Evolutionary conservation across 257 asterid species (phyloP).

Genomic region (Solanum verrucosum): DNA sequence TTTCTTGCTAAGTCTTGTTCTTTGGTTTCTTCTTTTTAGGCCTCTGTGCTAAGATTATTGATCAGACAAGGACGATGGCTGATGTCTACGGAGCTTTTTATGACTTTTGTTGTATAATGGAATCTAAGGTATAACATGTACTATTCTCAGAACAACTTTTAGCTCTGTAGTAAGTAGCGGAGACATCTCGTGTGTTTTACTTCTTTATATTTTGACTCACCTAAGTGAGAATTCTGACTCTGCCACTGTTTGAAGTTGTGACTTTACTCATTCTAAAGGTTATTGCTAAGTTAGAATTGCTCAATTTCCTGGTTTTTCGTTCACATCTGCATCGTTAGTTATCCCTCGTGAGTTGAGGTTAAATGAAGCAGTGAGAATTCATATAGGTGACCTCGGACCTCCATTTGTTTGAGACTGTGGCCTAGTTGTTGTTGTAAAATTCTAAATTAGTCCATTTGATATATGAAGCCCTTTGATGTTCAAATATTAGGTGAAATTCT

Average conservation of each 20-base stretch:
- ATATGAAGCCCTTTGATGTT: neutral
- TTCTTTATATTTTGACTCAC: too few relatives aligned
- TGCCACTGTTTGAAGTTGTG: neutral
- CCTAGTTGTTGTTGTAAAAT: neutral
- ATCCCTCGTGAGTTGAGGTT: neutral
- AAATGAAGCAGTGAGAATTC: neutral
- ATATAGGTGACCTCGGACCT: neutral
- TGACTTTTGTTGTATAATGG: constrained; percentile 70
- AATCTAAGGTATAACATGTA: constrained; percentile 53
- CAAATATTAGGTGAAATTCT: neutral
- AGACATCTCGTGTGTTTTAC: neutral
- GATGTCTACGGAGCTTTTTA: constrained; percentile 89
- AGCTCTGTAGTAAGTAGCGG: neutral
- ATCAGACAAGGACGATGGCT: constrained; percentile 58
- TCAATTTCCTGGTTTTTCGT: neutral
- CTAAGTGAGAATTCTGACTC: neutral
- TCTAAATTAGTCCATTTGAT: neutral
- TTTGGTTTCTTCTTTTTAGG: constrained; percentile 32
- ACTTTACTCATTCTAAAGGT: neutral
- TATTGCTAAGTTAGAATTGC: neutral
- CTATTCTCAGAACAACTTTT: neutral
- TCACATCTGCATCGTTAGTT: neutral
- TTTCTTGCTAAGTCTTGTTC: neutral
- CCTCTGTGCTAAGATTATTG: constrained; percentile 80
- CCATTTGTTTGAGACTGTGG: neutral